Base-by-base conservation (phyloP, 179 eudicot genomes). In the Drosera spatulata region DNA sequence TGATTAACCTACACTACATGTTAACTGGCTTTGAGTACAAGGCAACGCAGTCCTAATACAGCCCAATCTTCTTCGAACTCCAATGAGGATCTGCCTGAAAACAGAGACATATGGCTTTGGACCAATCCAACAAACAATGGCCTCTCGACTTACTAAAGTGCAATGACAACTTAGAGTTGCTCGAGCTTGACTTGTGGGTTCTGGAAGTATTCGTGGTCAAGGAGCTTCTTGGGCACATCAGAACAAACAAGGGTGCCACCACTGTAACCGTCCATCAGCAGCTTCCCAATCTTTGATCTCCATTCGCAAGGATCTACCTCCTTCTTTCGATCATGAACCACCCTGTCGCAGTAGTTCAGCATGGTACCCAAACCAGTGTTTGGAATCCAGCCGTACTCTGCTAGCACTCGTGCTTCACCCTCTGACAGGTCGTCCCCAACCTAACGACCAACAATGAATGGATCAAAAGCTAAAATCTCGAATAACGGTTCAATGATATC, bases 341-440 rank as follows among this genome's bases (percentile, higher is more conserved):
- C 96, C 69, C 99, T 79, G 57, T 91, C 99, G 51, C 86, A 75
- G 66, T 85, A 94, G 66, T 87, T 85, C 58, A 94, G 79, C 97
- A 94, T 87, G 41, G 97, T 83, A 59, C 88, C 99, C 58, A 94
- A 70, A 39, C 99, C 99, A 45, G 76, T 87, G 67, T 87, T 78
- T 39, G 91, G 97, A 8, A 67, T 62, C 99, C 99, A 94, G 39
- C 99, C 99, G 56, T 81, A 94, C 64, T 76, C 85, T 61, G 73
- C 72, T 71, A 94, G 69, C 46, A 94, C 94, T 38, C 71, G 75
- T 11, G 99, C 99, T 80, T 94, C 99, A 12, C 88, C 96, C 67
- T 94, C 91, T 15, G 67, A 83, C 56, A 94, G 65, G 69, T 90
- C 96, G 47, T 85, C 83, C 49, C 99, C 99, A 61, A 90, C 88